Evolutionary conservation across 306 rosid genomes (phyloP), one percentile per base, ranked within the genome.

Genomic region (Medicago lupulina): DNA sequence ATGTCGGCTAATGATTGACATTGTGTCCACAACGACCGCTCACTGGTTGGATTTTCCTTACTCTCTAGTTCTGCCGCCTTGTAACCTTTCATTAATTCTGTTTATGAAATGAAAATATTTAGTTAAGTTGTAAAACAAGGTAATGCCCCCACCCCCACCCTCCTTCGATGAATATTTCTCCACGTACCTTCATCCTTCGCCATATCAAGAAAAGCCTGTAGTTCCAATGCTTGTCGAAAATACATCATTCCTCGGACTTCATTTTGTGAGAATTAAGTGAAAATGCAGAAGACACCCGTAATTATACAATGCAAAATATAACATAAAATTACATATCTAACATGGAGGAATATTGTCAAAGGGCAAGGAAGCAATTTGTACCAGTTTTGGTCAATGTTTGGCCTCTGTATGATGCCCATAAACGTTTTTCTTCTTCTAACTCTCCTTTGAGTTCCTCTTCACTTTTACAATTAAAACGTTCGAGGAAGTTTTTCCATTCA

Each of bases 301-400:
- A 62, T 80, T 17, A 72, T 12, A 51, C 19, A 77, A 68, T 53
- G 55, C 15, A 75, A 77, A 78, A 80, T 31, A 76, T 57, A 78
- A 83, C 44, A 73, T 23, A 19, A 72, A 76, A 72, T 43, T 67
- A 40, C n/a, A 60, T 71, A 65, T 70, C 46, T 59, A 31, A 63
- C 58, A 49, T 13, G 61, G 8, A 77, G 10, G 49, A 81, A 41
- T 18, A 69, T 54, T 59, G 46, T 69, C 44, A 31, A 73, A 21
- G 51, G 63, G 71, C 11, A 3, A 77, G 19, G 54, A 73, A 54
- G 78, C 1, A 63, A 61, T 62, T 31, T 70, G 38, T 86, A 95
- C 98, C 98, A 75, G 98, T 95, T 86, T 90, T 95, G 54, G 97
- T 95, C 93, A 95, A 84, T 66, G 98, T 95, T 83, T 95, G 98